Percentiles rank a stretch among this genome's conserved stretches.
Evolutionary conservation across 257 asterid species (phyloP).

Genomic region (Mitragyna speciosa): DNA sequence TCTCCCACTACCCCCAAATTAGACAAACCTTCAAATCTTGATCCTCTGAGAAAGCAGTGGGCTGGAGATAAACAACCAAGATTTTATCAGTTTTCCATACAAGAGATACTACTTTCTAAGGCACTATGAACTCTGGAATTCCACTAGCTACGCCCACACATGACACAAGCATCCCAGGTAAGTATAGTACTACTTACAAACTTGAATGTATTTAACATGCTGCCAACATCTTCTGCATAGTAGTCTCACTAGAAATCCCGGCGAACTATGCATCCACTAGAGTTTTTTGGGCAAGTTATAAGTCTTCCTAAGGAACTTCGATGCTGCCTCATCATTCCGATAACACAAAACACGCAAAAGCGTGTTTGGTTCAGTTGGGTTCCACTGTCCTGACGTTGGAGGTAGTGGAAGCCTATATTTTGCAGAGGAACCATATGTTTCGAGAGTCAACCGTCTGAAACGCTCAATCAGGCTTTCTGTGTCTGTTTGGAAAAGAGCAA

Average conservation of each 20-base stretch:
- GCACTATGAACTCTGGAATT: conserved; percentile 12
- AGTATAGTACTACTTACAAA: conserved; percentile 1
- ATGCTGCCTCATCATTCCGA: conserved; percentile 85
- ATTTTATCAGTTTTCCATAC: conserved; percentile 16
- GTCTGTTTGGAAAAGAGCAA: conserved; percentile 72
- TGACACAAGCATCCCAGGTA: conserved; percentile 1
- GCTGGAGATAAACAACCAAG: conserved; percentile 9
- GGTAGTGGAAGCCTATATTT: conserved; percentile 88
- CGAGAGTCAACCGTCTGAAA: conserved; percentile 61
- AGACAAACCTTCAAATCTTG: background rate
- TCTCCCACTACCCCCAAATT: background rate
- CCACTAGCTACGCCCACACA: background rate
- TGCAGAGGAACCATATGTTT: conserved; percentile 71
- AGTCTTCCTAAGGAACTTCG: conserved; percentile 88
- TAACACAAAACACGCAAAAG: conserved; percentile 80
- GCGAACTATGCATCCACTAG: conserved; percentile 13
- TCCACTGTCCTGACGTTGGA: conserved; percentile 95
- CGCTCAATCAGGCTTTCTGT: conserved; percentile 68
- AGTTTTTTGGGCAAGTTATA: conserved; percentile 86
- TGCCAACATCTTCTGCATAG: background rate
- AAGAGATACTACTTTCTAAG: conserved; percentile 2
- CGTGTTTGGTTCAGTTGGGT: conserved; percentile 80
- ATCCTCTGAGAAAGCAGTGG: conserved; percentile 9
- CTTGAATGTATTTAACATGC: background rate
- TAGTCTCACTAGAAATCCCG: background rate